Percentiles rank a stretch among this genome's conserved stretches.
phyloP scores from a whole-genome alignment of 2,329 filamentous ascomycete species.

The Corinectria fuckeliana region DNA sequence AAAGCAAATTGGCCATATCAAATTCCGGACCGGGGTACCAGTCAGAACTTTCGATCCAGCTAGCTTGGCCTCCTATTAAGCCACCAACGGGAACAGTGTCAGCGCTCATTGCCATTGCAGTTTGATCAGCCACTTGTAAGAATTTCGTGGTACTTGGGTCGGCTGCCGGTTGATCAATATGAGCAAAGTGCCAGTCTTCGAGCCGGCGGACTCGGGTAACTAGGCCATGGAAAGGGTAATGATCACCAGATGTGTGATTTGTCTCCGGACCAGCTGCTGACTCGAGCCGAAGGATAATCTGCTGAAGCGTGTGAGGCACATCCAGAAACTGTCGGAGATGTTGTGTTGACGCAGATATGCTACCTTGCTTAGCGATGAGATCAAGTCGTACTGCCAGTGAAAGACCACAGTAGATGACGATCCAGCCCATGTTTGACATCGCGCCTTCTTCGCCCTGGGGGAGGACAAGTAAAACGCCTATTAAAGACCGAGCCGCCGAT shows the following conservation, averaged over 20 bases:
- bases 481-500: conserved; percentile 33
- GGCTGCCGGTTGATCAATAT: background rate
- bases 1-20: conserved; percentile 23
- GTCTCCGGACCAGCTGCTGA: conserved; percentile 13
- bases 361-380: conserved; percentile 31
- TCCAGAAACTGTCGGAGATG: conserved; percentile 38
- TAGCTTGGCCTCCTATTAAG: background rate
- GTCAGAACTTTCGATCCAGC: conserved; percentile 4
- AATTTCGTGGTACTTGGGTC: background rate
- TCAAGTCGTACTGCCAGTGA: conserved; percentile 40
- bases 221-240: conserved; percentile 33
- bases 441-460: conserved; percentile 34
- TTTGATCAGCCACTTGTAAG: background rate
- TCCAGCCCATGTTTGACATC: conserved; percentile 43
- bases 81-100: background rate
- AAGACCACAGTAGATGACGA: conserved; percentile 40
- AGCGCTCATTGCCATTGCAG: background rate
- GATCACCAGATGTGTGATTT: background rate
- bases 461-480: conserved; percentile 32
- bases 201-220: conserved; percentile 21
- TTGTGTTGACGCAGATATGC: conserved; percentile 26
- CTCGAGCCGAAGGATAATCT: conserved; percentile 37
- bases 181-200: conserved; percentile 29
- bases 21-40: conserved; percentile 18
- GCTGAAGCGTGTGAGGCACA: conserved; percentile 36